Evolutionary conservation across 306 rosid genomes (phyloP).

Genomic region (Cajanus cajan): DNA sequence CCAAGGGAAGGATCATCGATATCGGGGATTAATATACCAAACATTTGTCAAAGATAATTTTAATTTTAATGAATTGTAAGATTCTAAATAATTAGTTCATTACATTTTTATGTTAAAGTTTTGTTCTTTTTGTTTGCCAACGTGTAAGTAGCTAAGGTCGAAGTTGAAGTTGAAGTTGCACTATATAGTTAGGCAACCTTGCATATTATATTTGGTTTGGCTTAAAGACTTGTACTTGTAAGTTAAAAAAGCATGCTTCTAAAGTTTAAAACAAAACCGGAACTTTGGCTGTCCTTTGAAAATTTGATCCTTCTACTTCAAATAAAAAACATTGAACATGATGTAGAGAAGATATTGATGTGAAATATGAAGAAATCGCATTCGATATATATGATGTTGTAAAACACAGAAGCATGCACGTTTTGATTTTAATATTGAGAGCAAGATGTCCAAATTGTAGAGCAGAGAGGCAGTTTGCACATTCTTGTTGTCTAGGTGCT

Average conservation of each 20-base stretch:
- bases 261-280: conserved; percentile 17
- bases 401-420: conserved; percentile 36
- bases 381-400: neutral
- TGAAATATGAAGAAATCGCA: conserved; percentile 3
- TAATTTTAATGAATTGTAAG: too few species aligned
- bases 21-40: neutral
- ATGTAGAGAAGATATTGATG: conserved; percentile 4
- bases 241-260: conserved; percentile 30
- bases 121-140: neutral
- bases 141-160: conserved; percentile 5
- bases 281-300: neutral
- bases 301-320: neutral
- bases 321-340: neutral
- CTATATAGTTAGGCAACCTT: neutral
- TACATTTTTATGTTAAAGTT: neutral
- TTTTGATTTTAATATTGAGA: conserved; percentile 30
- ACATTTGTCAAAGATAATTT: neutral
- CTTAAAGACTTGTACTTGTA: conserved; percentile 37
- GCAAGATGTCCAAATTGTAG: conserved; percentile 15
- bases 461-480: conserved; percentile 41
- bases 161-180: conserved; percentile 19
- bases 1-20: neutral
- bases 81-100: too few species aligned
- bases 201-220: conserved; percentile 15
- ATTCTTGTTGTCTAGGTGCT: conserved; percentile 69